Conservation (phyloP, 2,329 filamentous ascomycete species). For the Exophiala calicioides region DNA sequence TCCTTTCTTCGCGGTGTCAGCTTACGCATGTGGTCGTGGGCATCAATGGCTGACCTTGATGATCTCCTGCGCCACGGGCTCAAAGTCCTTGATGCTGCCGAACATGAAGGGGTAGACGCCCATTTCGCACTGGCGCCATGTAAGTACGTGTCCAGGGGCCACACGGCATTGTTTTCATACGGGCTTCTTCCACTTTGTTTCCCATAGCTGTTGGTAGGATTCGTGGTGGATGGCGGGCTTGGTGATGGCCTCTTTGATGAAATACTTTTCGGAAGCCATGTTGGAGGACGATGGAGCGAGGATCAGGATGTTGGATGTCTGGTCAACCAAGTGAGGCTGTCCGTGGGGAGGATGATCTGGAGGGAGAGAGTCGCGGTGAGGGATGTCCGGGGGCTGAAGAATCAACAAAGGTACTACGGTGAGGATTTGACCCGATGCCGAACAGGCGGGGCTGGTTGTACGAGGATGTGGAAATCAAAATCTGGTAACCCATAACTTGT, state of each 20-base stretch:
- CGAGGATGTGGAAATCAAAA: not conserved
- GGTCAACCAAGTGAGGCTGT: too few relatives aligned
- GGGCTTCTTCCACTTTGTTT: slow-evolving; percentile 72
- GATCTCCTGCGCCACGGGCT: slow-evolving; percentile 66
- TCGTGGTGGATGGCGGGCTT: slow-evolving; percentile 58
- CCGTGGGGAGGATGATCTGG: too few relatives aligned
- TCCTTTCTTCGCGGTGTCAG: slow-evolving; percentile 44
- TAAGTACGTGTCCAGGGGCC: too few relatives aligned
- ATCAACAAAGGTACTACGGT: not conserved
- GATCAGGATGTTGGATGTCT: too few relatives aligned
- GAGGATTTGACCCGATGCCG: not conserved
- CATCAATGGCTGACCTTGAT: slow-evolving; percentile 49
- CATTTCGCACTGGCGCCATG: slow-evolving; percentile 57
- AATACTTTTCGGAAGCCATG: slow-evolving; percentile 31
- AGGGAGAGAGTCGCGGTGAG: not conserved
- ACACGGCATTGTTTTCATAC: slow-evolving; percentile 49
- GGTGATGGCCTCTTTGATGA: slow-evolving; percentile 50
- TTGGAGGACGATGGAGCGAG: too few relatives aligned
- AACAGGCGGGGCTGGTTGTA: not conserved
- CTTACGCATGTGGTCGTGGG: not conserved
- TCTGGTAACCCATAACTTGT: too few relatives aligned
- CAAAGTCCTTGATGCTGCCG: slow-evolving; percentile 67
- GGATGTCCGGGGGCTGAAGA: not conserved
- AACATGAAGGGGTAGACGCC: slow-evolving; percentile 77
- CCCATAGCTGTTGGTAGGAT: slow-evolving; percentile 66